phyloP scores from a whole-genome alignment of 2,329 filamentous ascomycete genomes.

The Hymenotorrendiella dingleyae region DNA sequence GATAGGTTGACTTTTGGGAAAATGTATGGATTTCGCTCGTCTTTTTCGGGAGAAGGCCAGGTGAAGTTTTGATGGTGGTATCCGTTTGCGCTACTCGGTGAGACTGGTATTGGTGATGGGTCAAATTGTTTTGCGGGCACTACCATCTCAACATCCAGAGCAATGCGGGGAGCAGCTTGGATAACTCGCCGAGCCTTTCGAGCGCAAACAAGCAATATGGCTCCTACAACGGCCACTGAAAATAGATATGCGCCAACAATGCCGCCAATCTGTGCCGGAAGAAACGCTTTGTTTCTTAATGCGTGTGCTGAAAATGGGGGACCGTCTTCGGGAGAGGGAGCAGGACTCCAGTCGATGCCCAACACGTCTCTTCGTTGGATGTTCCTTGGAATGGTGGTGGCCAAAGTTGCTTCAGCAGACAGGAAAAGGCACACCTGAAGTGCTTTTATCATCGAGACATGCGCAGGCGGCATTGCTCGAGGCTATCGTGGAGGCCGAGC shows the following conservation, averaged over 20 bases:
- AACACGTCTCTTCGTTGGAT: constrained; percentile 17
- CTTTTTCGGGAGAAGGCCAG: constrained; percentile 41
- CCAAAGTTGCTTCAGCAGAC: constrained; percentile 16
- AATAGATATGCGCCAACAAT: constrained; percentile 80
- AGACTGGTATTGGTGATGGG: constrained; percentile 20
- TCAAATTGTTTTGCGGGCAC: constrained; percentile 38
- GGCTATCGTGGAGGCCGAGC: constrained; percentile 10
- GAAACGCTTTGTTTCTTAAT: constrained; percentile 53
- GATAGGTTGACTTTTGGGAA: constrained; percentile 36
- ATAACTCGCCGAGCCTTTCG: constrained; percentile 41
- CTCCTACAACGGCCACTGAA: constrained; percentile 67
- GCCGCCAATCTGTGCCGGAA: constrained; percentile 77
- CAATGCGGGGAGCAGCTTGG: constrained; percentile 11
- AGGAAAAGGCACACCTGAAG: constrained; percentile 11
- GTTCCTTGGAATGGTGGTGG: constrained; percentile 15
- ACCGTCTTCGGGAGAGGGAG: constrained; percentile 54
- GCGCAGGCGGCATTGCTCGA: constrained; percentile 19
- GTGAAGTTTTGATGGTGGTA: constrained; percentile 41
- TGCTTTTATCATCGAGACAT: constrained; percentile 18
- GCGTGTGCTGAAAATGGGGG: constrained; percentile 53
- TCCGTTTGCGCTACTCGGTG: constrained; percentile 26
- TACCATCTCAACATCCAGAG: constrained; percentile 30
- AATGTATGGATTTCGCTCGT: constrained; percentile 37
- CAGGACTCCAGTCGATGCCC: constrained; percentile 46
- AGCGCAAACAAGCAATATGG: constrained; percentile 56